A percentile compares a stretch with the other conserved stretches of the same genome.
phyloP scores from a whole-genome alignment of 2,329 filamentous ascomycete species.

The Capronia coronata region DNA sequence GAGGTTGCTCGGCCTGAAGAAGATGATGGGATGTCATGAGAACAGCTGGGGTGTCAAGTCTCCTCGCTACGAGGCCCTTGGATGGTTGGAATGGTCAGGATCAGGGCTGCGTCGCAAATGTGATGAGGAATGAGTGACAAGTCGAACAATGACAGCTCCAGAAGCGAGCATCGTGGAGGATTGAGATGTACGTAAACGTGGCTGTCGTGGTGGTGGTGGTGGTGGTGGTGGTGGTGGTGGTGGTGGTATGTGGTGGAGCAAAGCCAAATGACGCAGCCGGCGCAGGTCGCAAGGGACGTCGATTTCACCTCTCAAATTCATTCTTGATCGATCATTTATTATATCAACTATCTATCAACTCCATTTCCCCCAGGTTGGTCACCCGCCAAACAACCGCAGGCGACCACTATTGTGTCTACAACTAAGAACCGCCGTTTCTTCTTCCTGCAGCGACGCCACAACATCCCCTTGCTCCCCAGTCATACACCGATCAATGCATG shows the following conservation, averaged over 20 bases:
- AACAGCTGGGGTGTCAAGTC: neutral
- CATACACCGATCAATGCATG: conserved; percentile 4
- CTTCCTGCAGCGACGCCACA: conserved; percentile 1
- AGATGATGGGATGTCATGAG: conserved; percentile 10
- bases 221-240: too few relatives aligned
- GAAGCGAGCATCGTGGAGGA: neutral
- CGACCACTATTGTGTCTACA: neutral
- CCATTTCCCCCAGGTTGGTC: conserved; percentile 15
- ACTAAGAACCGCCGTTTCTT: neutral
- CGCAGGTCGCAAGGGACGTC: neutral
- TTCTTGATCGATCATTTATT: neutral
- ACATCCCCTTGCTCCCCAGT: neutral
- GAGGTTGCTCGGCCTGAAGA: conserved; percentile 8
- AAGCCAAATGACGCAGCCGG: neutral
- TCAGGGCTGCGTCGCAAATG: neutral
- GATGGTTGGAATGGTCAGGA: neutral
- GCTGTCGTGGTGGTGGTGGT: neutral
- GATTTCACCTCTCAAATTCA: neutral
- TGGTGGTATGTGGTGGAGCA: neutral
- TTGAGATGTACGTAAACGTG: neutral
- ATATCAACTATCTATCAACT: neutral
- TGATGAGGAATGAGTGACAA: neutral
- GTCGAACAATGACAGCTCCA: conserved; percentile 1
- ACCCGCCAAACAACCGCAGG: neutral
- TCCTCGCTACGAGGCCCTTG: neutral